Base-by-base conservation (phyloP, 129 eudicot genomes). In the Logfia minima region DNA sequence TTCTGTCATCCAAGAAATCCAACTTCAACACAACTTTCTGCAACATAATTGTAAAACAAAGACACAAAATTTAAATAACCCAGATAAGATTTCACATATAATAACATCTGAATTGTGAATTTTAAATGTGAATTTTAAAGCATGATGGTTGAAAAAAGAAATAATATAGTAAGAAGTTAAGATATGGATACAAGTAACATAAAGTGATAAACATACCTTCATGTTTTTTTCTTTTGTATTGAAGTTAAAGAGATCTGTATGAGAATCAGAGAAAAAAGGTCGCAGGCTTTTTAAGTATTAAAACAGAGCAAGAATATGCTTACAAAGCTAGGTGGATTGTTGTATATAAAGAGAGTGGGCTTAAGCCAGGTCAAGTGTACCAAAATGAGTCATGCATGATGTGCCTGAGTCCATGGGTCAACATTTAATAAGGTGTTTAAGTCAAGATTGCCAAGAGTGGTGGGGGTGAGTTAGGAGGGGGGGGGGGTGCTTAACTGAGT, bases 11-110 rank as follows among this genome's bases (percentile, higher is more conserved):
- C 72, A 83, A 68, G 24, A 74, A 56, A 13, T 93, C 96, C 86
- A 93, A 72, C 78, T 91, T 91, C 85, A 93, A 24, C 85, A 93
- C 93, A 48, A 91, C 87, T 76, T 91, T 89, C 97, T 91, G 92
- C 78, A 43, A 72, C n/a, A 66, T 32, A 66, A 66, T 6, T 17
- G 29, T 17, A 56, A 16, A 76, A 63, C 51, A 65, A 62, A 60
- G 1, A 52, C 22, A 16, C 52, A 55, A 66, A 65, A 37, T 14
- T 35, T 17, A 16, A 55, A n/a, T 5, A 63, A 73, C 83, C 60
- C 61, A 35, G 4, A 41, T 26, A 24, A 21, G 51, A 70, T 28
- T 61, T 31, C 66, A 45, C 9, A 62, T 11, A 19, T 48, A 41
- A 35, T 31, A 10, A 77, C 43, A 55, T 23, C n/a, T 55, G 74